phyloP scores from a whole-genome alignment of 1,284 basidiomycete genomes.

The Heterobasidion occidentale region DNA sequence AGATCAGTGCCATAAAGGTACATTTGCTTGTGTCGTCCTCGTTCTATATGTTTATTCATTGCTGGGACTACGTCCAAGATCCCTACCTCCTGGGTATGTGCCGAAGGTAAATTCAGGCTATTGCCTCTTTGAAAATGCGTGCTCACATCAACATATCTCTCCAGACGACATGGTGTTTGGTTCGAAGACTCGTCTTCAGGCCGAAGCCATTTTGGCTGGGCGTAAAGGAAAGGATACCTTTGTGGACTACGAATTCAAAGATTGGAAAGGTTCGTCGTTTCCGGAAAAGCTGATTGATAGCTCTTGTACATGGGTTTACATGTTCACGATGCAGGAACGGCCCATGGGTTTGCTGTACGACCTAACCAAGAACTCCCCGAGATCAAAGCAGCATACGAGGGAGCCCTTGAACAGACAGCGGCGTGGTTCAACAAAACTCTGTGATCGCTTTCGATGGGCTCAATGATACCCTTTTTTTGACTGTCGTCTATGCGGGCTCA shows the following conservation, averaged over 20 bases:
- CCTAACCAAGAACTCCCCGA: slow-evolving; percentile 31
- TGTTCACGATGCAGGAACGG: slow-evolving; percentile 24
- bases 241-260: slow-evolving; percentile 45
- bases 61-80: slow-evolving; percentile 15
- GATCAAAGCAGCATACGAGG: slow-evolving; percentile 34
- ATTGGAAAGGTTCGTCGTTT: slow-evolving; percentile 39
- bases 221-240: slow-evolving; percentile 34
- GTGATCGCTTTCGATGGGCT: not conserved
- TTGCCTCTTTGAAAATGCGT: not conserved
- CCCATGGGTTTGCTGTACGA: slow-evolving; percentile 39
- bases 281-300: no score
- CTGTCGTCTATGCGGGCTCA: no score
- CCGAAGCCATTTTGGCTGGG: slow-evolving; percentile 35
- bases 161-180: slow-evolving; percentile 45
- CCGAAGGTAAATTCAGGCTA: slow-evolving; percentile 37
- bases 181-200: slow-evolving; percentile 26
- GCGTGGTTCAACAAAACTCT: slow-evolving; percentile 28
- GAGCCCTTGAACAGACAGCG: slow-evolving; percentile 25
- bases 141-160: not conserved
- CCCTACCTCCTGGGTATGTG: slow-evolving; percentile 47
- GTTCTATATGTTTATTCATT: not conserved
- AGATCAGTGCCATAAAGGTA: slow-evolving; percentile 16
- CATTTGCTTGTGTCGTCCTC: slow-evolving; percentile 8
- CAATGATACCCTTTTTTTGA: no score
- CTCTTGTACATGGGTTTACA: not conserved